phyloP scores from a whole-genome alignment of 2,329 filamentous ascomycete genomes.

The Cercospora sp. region DNA sequence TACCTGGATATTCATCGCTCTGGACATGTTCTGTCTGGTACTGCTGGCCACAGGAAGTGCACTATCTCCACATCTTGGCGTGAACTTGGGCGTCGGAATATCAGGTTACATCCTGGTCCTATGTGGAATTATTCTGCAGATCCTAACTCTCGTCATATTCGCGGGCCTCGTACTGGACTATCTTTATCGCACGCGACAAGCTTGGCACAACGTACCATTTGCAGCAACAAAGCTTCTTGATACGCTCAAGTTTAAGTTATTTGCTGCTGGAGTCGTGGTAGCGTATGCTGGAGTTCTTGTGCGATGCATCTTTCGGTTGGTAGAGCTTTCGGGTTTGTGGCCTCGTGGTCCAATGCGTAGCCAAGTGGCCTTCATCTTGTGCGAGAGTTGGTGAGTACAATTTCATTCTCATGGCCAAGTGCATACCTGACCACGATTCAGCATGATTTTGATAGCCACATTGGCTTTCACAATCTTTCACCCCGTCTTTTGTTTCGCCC shows the following conservation, averaged over 20 bases:
- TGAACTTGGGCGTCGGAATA: neutral
- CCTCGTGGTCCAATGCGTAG: slow-evolving; percentile 5
- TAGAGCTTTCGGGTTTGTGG: slow-evolving; percentile 1
- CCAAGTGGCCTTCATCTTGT: slow-evolving; percentile 6
- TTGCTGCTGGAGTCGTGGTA: slow-evolving; percentile 1
- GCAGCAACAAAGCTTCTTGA: slow-evolving; percentile 12
- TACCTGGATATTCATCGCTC: slow-evolving; percentile 15
- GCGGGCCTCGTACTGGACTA: slow-evolving; percentile 10
- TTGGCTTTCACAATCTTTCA: slow-evolving; percentile 12
- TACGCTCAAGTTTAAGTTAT: slow-evolving; percentile 13
- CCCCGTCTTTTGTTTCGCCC: slow-evolving; percentile 11
- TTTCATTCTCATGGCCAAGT: neutral
- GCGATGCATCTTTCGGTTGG: slow-evolving; percentile 3
- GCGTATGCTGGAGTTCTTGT: slow-evolving; percentile 7
- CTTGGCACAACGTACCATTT: slow-evolving; percentile 13
- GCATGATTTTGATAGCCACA: slow-evolving; percentile 9
- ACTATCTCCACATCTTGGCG: neutral
- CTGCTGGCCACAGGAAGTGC: slow-evolving; percentile 1
- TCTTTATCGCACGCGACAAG: slow-evolving; percentile 8
- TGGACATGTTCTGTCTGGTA: slow-evolving; percentile 11
- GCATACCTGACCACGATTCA: neutral
- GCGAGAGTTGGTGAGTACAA: slow-evolving; percentile 12
- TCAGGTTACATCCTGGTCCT: slow-evolving; percentile 3
- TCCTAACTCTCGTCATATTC: slow-evolving; percentile 7
- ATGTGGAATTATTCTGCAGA: slow-evolving; percentile 1